Evolutionary conservation across 176 grass and related monocot species (phyloP).

Genomic region (Triticum monococcum): DNA sequence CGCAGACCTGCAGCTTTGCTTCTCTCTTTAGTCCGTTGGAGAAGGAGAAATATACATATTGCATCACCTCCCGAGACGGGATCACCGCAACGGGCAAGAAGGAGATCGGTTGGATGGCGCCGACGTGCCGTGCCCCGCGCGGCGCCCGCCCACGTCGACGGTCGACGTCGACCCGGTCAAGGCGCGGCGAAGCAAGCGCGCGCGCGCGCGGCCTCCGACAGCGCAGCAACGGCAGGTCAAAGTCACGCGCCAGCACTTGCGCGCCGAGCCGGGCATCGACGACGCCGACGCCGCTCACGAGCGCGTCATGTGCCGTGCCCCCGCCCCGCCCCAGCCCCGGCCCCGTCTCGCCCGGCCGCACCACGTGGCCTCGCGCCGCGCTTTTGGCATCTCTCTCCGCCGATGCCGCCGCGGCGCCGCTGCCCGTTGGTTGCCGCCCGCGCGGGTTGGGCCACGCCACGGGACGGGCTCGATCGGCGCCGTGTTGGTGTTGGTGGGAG

Average conservation of each 20-base stretch:
- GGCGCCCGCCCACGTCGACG: background rate
- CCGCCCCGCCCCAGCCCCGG: background rate
- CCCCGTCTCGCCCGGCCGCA: background rate
- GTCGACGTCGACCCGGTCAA: constrained; percentile 16
- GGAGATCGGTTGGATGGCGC: constrained; percentile 28
- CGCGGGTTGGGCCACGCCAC: constrained; percentile 8
- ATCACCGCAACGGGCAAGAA: background rate
- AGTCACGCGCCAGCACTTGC: background rate
- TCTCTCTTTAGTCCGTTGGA: no score
- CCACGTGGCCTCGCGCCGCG: constrained; percentile 30
- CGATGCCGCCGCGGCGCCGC: background rate
- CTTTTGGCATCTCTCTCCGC: constrained; percentile 26
- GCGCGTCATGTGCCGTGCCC: background rate
- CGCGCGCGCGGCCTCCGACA: background rate
- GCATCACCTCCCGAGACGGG: no score
- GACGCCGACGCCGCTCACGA: background rate
- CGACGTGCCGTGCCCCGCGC: constrained; percentile 35
- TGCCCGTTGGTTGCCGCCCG: constrained; percentile 31
- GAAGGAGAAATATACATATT: no score
- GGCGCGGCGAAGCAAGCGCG: no score
- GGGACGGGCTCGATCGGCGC: background rate
- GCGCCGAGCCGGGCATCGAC: background rate
- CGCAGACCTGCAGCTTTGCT: background rate
- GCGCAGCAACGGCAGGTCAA: constrained; percentile 32
- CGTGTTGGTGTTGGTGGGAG: background rate